Evolutionary conservation across 2,329 filamentous ascomycete genomes (phyloP), one percentile per base, ranked within the genome.

Genomic region (Raffaelea albimanens): DNA sequence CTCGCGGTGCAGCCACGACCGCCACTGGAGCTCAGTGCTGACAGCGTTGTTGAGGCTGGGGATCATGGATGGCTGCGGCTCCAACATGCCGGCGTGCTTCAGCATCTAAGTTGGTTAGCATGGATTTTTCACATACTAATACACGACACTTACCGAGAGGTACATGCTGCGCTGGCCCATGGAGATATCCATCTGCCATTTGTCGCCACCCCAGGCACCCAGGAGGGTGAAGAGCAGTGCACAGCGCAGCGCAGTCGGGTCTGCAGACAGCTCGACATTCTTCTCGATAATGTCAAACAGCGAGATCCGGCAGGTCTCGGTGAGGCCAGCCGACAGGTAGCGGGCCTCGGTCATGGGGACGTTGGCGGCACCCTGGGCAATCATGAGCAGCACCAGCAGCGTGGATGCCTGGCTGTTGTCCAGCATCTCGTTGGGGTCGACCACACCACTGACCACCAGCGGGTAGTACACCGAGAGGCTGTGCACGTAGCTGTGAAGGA

Each of bases 141-240:
- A n/a, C 9, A 9, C 31, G 9, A 9, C 20, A 60, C 71, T 67
- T 56, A 76, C 73, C 50, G 81, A 75, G 50, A 84, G 73, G 60
- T 86, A 86, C 80, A 85, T 85, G 49, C 80, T 80, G 43, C 81
- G 73, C 61, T 85, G 83, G 25, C 82, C 82, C 80, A 85, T 84
- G 39, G 81, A 77, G 53, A 85, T 84, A 57, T 86, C 82, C 82
- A 85, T 86, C 54, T 85, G 78, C 81, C 82, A 85, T 63, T 85
- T 85, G 61, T 86, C 82, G 41, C 83, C 83, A 58, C 82, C 83
- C 83, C 83, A 87, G 1, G 80, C 80, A 8, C 81, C 82, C 22
- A 84, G 71, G 2, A 82, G 72, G 2, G 78, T 83, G 59, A 85
- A 85, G 3, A 86, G 71, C 13, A 86, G 66, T 0, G 82, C 82